phyloP scores from a whole-genome alignment of 345 rosid species.

The Combretum micranthum region DNA sequence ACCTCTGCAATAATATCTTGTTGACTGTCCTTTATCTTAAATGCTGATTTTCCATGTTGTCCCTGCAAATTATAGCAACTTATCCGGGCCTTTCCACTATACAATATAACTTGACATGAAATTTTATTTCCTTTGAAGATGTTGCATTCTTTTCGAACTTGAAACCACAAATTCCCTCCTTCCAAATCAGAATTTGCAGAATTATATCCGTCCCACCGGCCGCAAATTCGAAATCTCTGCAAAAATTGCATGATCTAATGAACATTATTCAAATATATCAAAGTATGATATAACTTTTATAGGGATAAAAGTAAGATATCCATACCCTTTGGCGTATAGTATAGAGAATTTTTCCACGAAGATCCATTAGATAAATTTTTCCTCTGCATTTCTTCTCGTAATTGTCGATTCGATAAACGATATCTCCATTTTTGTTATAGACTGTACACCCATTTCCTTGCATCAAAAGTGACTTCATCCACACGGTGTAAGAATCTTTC shows the following conservation, averaged over 20 bases:
- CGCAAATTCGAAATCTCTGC: constrained; percentile 20
- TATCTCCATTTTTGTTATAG: constrained; percentile 29
- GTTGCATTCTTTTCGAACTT: constrained; percentile 16
- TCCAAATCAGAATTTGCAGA: constrained; percentile 2
- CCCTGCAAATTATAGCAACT: constrained; percentile 11
- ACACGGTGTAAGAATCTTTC: constrained; percentile 30
- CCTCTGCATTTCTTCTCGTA: constrained; percentile 27
- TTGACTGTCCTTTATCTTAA: constrained; percentile 19
- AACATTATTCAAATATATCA: no score
- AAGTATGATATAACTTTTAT: no score
- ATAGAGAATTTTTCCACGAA: constrained; percentile 31
- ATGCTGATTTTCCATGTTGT: constrained; percentile 12
- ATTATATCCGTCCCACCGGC: constrained; percentile 31
- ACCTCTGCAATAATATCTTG: constrained; percentile 33
- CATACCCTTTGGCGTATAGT: constrained; percentile 30
- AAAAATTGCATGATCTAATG: background rate
- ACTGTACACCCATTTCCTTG: constrained; percentile 42
- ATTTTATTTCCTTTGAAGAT: constrained; percentile 5
- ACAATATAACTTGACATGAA: constrained; percentile 19
- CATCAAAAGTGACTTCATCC: constrained; percentile 43
- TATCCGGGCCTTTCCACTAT: constrained; percentile 3
- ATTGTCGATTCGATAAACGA: constrained; percentile 37
- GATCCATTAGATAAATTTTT: constrained; percentile 39
- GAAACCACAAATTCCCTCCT: constrained; percentile 27
- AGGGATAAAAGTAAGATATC: no score